These are phyloP conservation scores for Xylaria curta DNA, from an alignment of 495 filamentous ascomycete genomes.

Conservation along the genomic window DNA sequence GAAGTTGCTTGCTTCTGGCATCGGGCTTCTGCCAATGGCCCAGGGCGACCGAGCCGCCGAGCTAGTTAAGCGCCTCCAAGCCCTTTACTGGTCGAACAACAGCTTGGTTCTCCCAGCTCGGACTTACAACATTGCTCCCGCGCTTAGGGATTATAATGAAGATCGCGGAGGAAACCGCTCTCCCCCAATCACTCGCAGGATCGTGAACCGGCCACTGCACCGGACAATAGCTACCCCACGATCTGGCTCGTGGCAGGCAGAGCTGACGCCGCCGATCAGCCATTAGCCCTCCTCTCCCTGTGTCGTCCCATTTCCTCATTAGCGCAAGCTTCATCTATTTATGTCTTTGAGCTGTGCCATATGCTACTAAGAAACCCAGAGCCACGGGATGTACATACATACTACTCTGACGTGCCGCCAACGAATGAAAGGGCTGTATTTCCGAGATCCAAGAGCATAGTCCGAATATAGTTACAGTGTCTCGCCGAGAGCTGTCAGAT, in stretches of 20 bases:
- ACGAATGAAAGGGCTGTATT: not conserved
- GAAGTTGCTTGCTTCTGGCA: not conserved
- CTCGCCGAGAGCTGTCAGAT: not conserved
- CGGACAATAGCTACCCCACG: slow-evolving; percentile 15
- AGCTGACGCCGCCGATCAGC: slow-evolving; percentile 12
- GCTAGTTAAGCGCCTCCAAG: slow-evolving; percentile 25
- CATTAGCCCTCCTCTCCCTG: not conserved
- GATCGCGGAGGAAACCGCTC: not conserved
- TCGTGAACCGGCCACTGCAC: not conserved
- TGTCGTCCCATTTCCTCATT: not conserved
- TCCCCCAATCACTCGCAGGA: not conserved
- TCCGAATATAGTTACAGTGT: not conserved
- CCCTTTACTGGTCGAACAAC: slow-evolving; percentile 17
- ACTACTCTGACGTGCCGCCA: not conserved
- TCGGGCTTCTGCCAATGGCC: slow-evolving; percentile 13
- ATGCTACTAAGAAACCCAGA: slow-evolving; percentile 9
- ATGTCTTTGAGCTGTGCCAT: not conserved
- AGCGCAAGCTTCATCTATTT: not conserved
- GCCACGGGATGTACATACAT: not conserved
- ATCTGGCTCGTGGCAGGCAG: slow-evolving; percentile 20
- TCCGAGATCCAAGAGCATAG: not conserved
- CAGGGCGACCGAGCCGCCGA: slow-evolving; percentile 11
- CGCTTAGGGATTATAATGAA: slow-evolving; percentile 11
- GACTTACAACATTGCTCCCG: slow-evolving; percentile 11
- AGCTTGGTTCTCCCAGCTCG: not conserved